Base-by-base conservation (phyloP, 2,329 filamentous ascomycete species). In the Botrytis fragariae region DNA sequence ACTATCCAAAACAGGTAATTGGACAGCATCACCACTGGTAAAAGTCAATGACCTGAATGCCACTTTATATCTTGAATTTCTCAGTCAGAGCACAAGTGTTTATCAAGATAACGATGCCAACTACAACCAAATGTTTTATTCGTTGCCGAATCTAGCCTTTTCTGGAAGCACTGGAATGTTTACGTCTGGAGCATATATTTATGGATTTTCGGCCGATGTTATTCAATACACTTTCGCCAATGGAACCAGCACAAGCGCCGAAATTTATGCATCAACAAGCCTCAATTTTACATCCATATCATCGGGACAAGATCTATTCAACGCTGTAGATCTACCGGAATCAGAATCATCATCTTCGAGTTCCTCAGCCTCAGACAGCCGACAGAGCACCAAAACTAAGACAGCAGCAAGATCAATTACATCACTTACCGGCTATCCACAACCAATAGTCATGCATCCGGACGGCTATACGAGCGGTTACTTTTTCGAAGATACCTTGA, bases 11-110 rank as follows among this genome's bases (percentile, higher is more conserved):
- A 69, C 54, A 4, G 45, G 68, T 16, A 57, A 69, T n/a, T 75
- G 73, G 74, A 80, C 7, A 81, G 82, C 44, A 84, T 86, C 85
- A 0, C 82, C 86, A 1, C 82, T 91, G 32, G 79, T 81, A 1
- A 81, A 84, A 73, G 89, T 91, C 78, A 87, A 91, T 76, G 88
- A 85, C 32, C 79, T 85, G 67, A 82, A 87, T 61, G 86, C 84
- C 8, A 83, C 83, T 18, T 81, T 83, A 0, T 86, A 83, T 69
- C 81, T 89, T 48, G 81, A 86, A 65, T 81, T 85, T 3, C 83
- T 83, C 78, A 83, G 81, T 77, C 78, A 80, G 7, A 79, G 74
- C 75, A 76, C 77, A 76, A 69, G 80, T 75, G 32, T 74, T 73
- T 67, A 82, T 64, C 81, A 82, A 74, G 82, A 83, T 51, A 78